Conservation (phyloP, 345 rosid species). For the Gossypium thurberi region DNA sequence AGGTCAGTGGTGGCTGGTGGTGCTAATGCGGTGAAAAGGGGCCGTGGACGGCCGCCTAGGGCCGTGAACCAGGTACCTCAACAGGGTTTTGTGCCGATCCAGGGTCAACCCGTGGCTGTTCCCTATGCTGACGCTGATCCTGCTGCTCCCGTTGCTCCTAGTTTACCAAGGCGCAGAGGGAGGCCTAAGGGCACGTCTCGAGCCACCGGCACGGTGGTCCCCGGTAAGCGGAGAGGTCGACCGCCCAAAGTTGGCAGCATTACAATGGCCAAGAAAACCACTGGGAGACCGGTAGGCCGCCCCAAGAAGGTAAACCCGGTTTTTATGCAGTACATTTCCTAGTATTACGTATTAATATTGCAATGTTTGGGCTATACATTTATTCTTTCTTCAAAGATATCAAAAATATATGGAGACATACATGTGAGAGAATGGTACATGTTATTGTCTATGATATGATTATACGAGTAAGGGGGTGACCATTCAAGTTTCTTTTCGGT, state of each 20-base stretch:
- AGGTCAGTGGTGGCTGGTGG: conserved; percentile 10
- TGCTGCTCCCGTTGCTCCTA: not conserved
- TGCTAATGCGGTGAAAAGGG: conserved; percentile 23
- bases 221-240: conserved; percentile 41
- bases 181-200: conserved; percentile 31
- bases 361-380: too few relatives aligned
- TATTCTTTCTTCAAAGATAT: not conserved
- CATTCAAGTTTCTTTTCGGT: too few relatives aligned
- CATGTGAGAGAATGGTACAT: too few relatives aligned
- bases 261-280: conserved; percentile 20
- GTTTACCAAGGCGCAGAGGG: conserved; percentile 36
- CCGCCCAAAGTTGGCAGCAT: conserved; percentile 40
- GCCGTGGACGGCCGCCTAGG: conserved; percentile 30
- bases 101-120: conserved; percentile 18
- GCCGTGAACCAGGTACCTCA: conserved; percentile 1
- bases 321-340: not conserved
- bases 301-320: conserved; percentile 52
- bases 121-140: conserved; percentile 15
- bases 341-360: too few relatives aligned
- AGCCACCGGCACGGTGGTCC: conserved; percentile 8
- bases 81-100: not conserved
- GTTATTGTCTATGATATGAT: too few relatives aligned
- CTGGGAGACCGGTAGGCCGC: conserved; percentile 53
- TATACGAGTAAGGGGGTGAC: too few relatives aligned
- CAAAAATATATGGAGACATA: too few relatives aligned